Percentiles rank a stretch among this genome's conserved stretches.
These are phyloP conservation scores for Amanita pallidorosea DNA, from an alignment of 768 basidiomycete genomes.

Conservation along the genomic window DNA sequence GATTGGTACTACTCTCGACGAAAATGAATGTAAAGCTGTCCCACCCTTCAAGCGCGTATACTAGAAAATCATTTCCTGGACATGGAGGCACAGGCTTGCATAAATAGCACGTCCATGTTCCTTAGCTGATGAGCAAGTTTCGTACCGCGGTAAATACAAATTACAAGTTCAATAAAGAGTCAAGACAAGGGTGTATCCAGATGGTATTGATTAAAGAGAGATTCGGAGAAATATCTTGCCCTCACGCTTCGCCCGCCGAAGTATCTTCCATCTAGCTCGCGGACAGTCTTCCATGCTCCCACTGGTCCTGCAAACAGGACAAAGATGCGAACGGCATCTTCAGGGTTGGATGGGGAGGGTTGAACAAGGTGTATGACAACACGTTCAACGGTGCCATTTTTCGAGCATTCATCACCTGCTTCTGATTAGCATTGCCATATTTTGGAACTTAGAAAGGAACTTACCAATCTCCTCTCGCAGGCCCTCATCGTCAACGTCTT, in stretches of 20 bases:
- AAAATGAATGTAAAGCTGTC: constrained; percentile 92
- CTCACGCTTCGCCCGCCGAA: constrained; percentile 82
- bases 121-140: not conserved
- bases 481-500: constrained; percentile 81
- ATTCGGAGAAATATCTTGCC: constrained; percentile 74
- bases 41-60: constrained; percentile 98
- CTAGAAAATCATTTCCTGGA: too few relatives aligned
- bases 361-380: constrained; percentile 75
- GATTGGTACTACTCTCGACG: constrained; percentile 80
- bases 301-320: constrained; percentile 85
- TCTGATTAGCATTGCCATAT: not conserved
- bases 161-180: constrained; percentile 5
- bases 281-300: constrained; percentile 93
- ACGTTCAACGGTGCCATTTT: constrained; percentile 86
- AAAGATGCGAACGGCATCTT: constrained; percentile 88
- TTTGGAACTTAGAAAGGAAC: constrained; percentile 13
- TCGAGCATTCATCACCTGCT: constrained; percentile 81
- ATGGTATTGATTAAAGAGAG: constrained; percentile 34
- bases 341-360: constrained; percentile 51
- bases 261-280: constrained; percentile 86
- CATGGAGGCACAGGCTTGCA: not conserved
- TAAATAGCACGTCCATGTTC: too few relatives aligned
- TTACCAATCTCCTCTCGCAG: constrained; percentile 80
- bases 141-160: not conserved
- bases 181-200: constrained; percentile 29